These are phyloP conservation scores for Rubroboletus satanas DNA, from an alignment of 768 basidiomycete species.

Conservation along the genomic window DNA sequence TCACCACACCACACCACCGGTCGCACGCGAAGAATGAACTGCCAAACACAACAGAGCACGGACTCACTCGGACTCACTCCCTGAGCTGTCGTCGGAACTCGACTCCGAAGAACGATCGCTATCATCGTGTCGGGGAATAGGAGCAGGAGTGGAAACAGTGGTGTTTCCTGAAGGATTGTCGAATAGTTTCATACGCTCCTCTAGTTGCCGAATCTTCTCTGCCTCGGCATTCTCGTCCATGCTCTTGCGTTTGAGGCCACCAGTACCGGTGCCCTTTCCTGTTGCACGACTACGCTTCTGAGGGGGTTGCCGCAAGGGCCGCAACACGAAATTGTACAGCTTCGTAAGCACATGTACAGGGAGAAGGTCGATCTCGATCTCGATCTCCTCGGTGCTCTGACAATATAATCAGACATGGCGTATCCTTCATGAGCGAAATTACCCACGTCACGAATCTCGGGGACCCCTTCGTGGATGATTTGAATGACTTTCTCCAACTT, in stretches of 20 bases:
- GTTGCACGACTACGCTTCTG: constrained; percentile 56
- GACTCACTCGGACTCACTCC: constrained; percentile 75
- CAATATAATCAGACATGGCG: constrained; percentile 12
- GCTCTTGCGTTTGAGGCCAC: constrained; percentile 88
- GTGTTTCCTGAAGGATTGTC: constrained; percentile 51
- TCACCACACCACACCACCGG: constrained; percentile 18
- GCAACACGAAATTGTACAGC: constrained; percentile 93
- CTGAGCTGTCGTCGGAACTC: constrained; percentile 77
- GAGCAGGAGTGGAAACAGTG: constrained; percentile 32
- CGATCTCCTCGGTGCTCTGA: constrained; percentile 96
- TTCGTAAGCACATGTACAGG: constrained; percentile 85
- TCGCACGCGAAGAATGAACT: constrained; percentile 10
- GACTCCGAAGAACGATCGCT: constrained; percentile 80
- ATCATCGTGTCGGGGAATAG: constrained; percentile 37
- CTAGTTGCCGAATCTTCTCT: constrained; percentile 89
- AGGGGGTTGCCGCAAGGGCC: constrained; percentile 65
- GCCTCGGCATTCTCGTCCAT: constrained; percentile 98
- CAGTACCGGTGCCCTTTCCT: constrained; percentile 82
- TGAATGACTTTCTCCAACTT: constrained; percentile 89
- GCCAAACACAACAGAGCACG: constrained; percentile 9
- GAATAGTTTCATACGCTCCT: constrained; percentile 84
- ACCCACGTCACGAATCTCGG: constrained; percentile 89
- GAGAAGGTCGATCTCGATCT: constrained; percentile 92
- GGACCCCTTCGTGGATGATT: constrained; percentile 92
- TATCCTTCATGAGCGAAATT: neutral